Percentiles rank a stretch among this genome's conserved stretches.
phyloP scores from a whole-genome alignment of 345 rosid genomes.

The Schrenkiella parvula region DNA sequence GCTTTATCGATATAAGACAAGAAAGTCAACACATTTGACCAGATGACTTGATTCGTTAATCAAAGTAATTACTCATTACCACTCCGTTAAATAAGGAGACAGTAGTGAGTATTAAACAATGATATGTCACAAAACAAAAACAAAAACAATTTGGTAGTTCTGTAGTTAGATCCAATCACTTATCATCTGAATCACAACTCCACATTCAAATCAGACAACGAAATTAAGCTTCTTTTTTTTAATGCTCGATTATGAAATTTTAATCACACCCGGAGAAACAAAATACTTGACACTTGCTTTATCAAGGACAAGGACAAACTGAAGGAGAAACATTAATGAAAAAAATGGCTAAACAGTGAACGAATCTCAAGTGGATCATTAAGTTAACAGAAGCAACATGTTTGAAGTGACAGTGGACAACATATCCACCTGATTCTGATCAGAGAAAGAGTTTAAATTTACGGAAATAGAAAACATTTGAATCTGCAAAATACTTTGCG shows the following conservation, averaged over 20 bases:
- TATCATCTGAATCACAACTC: neutral
- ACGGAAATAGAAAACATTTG: neutral
- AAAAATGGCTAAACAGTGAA: neutral
- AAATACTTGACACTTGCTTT: too few relatives aligned
- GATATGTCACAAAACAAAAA: neutral
- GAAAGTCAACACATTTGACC: constrained; percentile 24
- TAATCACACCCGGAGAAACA: too few relatives aligned
- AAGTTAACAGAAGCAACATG: neutral
- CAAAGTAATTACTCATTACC: too few relatives aligned
- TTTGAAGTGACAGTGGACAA: neutral
- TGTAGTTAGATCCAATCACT: neutral
- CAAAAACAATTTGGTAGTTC: neutral
- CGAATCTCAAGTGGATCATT: neutral
- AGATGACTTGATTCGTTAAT: neutral
- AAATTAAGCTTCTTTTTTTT: too few relatives aligned
- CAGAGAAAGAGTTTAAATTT: neutral
- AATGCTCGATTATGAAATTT: too few relatives aligned
- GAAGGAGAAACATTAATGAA: neutral
- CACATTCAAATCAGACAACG: neutral
- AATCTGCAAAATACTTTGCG: neutral
- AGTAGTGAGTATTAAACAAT: neutral
- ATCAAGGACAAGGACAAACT: neutral
- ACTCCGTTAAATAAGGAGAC: neutral
- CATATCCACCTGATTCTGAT: neutral
- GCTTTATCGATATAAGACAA: constrained; percentile 7